Evolutionary conservation across 225 moss, liverwort and hornwort genomes (phyloP).

Genomic region (Marchantia paleacea): DNA sequence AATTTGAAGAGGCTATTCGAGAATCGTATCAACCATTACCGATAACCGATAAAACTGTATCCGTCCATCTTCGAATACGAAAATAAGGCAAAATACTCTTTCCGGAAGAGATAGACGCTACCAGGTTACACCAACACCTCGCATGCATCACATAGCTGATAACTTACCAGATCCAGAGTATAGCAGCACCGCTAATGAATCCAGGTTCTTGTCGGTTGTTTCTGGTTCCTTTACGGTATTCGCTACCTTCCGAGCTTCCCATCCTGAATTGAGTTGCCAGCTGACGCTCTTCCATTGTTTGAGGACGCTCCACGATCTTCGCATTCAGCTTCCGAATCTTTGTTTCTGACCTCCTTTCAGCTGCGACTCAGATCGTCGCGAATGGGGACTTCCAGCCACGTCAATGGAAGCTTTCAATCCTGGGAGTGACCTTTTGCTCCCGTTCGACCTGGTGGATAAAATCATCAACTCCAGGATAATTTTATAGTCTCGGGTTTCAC

Average conservation of each 20-base stretch:
- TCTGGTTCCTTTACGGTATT: constrained; percentile 40
- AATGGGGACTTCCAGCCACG: not conserved
- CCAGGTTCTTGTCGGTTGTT: constrained; percentile 31
- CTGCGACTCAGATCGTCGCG: not conserved
- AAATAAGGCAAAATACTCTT: constrained; percentile 47
- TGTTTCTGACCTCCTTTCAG: constrained; percentile 20
- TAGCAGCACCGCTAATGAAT: constrained; percentile 41
- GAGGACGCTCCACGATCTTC: constrained; percentile 43
- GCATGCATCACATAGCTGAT: constrained; percentile 76
- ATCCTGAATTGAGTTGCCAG: constrained; percentile 83
- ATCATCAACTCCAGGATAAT: constrained; percentile 6
- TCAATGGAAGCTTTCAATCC: no score
- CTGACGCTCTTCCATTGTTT: constrained; percentile 58
- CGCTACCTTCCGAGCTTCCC: constrained; percentile 33
- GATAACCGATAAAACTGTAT: not conserved
- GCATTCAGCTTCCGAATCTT: constrained; percentile 68
- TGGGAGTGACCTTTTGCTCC: not conserved
- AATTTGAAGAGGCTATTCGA: not conserved
- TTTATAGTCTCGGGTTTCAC: not conserved
- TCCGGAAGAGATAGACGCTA: constrained; percentile 80
- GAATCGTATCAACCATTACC: not conserved
- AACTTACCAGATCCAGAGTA: constrained; percentile 67
- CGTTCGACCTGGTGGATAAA: not conserved
- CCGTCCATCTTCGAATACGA: not conserved
- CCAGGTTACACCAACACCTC: constrained; percentile 90